Percentiles rank a stretch among this genome's conserved stretches.
Evolutionary conservation across 2,329 filamentous ascomycete genomes (phyloP).

Genomic region (Botrytis porri): DNA sequence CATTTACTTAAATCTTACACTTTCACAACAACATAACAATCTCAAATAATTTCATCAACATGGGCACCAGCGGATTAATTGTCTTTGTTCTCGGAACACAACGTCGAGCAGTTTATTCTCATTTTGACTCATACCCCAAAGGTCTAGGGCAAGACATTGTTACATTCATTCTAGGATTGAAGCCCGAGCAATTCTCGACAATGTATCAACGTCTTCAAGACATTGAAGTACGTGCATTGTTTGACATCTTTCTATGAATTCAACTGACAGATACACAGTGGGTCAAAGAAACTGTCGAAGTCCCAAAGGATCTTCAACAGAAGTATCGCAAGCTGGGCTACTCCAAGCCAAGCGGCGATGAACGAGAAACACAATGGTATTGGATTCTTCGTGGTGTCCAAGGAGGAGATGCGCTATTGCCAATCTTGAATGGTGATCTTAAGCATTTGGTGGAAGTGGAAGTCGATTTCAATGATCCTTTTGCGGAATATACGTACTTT

Average conservation of each 20-base stretch:
- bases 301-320: neutral
- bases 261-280: no score
- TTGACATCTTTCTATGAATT: no score
- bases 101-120: conserved; percentile 13
- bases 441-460: conserved; percentile 20
- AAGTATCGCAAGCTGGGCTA: conserved; percentile 7
- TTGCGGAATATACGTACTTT: neutral
- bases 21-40: neutral
- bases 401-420: conserved; percentile 13
- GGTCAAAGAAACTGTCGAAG: neutral
- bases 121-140: no score
- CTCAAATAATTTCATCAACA: neutral
- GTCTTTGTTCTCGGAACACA: conserved; percentile 17
- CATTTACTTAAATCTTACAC: neutral
- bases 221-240: no score
- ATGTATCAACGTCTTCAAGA: no score
- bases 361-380: conserved; percentile 12
- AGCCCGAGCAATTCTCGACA: no score
- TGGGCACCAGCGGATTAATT: conserved; percentile 21
- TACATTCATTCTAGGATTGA: no score
- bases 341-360: neutral
- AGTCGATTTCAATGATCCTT: neutral
- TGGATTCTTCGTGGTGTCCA: conserved; percentile 18
- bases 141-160: no score
- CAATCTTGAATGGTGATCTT: conserved; percentile 21